Conservation (phyloP, 2,329 filamentous ascomycete species). For the Fusarium nanum region DNA sequence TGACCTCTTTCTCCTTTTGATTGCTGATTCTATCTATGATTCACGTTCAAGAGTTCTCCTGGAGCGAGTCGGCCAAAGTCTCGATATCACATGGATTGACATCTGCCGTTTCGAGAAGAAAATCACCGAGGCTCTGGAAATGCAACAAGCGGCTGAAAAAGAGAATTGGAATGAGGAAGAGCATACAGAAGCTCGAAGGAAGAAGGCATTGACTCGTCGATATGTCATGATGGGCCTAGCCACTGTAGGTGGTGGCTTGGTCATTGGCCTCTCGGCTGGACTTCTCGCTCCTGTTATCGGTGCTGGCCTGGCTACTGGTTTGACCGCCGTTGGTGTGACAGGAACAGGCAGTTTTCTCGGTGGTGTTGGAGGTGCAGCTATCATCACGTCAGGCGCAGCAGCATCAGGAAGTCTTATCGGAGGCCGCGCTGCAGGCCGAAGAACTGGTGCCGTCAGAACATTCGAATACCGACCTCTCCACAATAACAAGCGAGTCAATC, state of each 20-base stretch:
- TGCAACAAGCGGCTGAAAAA: constrained; percentile 93
- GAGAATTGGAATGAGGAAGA: constrained; percentile 99
- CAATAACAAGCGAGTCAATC: constrained; percentile 97
- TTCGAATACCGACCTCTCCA: constrained; percentile 97
- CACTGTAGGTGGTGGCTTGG: constrained; percentile 92
- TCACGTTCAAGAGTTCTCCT: constrained; percentile 85
- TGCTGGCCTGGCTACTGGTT: constrained; percentile 90
- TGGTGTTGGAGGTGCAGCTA: constrained; percentile 89
- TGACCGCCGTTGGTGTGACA: constrained; percentile 92
- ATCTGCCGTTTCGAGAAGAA: constrained; percentile 97
- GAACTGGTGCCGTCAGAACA: constrained; percentile 92
- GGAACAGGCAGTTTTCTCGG: constrained; percentile 91
- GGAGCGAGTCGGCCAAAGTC: constrained; percentile 81
- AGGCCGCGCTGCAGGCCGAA: constrained; percentile 82
- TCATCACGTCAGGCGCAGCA: constrained; percentile 91
- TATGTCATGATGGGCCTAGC: constrained; percentile 97
- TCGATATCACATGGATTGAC: constrained; percentile 89
- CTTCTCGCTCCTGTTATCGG: constrained; percentile 93
- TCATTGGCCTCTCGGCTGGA: constrained; percentile 94
- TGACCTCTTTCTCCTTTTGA: constrained; percentile 93
- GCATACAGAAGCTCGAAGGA: constrained; percentile 87
- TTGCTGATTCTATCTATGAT: constrained; percentile 95
- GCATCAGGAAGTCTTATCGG: constrained; percentile 89
- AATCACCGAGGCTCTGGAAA: constrained; percentile 95
- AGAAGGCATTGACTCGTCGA: constrained; percentile 81